Percentiles rank a stretch among this genome's conserved stretches.
Conservation (phyloP, 768 basidiomycete genomes). For the Suillus cothurnatus region DNA sequence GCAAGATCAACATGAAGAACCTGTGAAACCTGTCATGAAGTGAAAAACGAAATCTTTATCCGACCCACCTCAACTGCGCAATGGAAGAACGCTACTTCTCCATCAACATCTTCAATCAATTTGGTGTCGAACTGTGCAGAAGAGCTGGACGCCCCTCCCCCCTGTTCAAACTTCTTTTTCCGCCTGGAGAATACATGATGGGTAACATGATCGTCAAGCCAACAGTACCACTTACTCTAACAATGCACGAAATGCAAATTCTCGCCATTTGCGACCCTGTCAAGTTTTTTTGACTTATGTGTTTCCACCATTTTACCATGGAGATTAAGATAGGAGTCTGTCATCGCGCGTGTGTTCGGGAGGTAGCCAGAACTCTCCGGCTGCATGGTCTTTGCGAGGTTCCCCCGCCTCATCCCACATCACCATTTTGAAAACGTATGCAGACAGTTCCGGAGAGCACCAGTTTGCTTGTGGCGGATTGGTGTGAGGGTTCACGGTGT, state of each 20-base stretch:
- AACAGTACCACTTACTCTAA: slow-evolving; percentile 45
- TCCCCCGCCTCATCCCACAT: slow-evolving; percentile 58
- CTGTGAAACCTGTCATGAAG: slow-evolving; percentile 32
- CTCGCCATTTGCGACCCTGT: slow-evolving; percentile 38
- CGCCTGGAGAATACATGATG: slow-evolving; percentile 40
- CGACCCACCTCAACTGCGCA: slow-evolving; percentile 59
- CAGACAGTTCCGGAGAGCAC: slow-evolving; percentile 49
- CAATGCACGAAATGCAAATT: slow-evolving; percentile 47
- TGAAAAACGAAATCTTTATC: background rate
- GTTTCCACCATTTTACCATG: slow-evolving; percentile 55
- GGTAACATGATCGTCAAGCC: slow-evolving; percentile 1
- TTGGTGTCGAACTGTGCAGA: slow-evolving; percentile 42
- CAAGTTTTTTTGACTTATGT: slow-evolving; percentile 46
- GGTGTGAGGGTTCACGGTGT: slow-evolving; percentile 47
- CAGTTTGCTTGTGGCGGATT: slow-evolving; percentile 40
- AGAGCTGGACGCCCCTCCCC: slow-evolving; percentile 23
- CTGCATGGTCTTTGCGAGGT: slow-evolving; percentile 44
- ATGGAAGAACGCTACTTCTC: slow-evolving; percentile 46
- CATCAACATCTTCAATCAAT: slow-evolving; percentile 49
- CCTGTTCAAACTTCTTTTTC: slow-evolving; percentile 43
- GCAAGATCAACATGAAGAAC: slow-evolving; percentile 45
- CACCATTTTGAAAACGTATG: slow-evolving; percentile 53
- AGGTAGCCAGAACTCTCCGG: slow-evolving; percentile 55
- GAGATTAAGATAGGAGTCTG: slow-evolving; percentile 39
- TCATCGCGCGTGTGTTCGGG: slow-evolving; percentile 51